Percentiles rank a stretch among this genome's conserved stretches.
Conservation (phyloP, 2,329 filamentous ascomycete genomes). For the Shiraia bambusicola region DNA sequence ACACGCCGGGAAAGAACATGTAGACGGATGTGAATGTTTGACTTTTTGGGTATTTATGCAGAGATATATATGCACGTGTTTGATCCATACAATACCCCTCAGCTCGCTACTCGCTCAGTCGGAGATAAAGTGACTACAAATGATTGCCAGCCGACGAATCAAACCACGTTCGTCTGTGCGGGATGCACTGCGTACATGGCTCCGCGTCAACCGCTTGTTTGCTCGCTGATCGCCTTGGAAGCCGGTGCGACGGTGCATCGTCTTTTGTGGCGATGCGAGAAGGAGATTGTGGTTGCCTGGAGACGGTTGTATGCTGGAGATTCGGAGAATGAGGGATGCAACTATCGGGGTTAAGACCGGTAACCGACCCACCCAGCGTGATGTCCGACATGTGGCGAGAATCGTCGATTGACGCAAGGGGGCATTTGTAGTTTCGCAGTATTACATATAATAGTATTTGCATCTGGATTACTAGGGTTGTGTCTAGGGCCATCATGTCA, state of each 20-base stretch:
- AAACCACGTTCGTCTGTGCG: not conserved
- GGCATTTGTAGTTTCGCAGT: too few relatives aligned
- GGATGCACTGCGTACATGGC: not conserved
- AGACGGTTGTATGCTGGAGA: not conserved
- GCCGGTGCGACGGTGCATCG: not conserved
- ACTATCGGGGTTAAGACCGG: not conserved
- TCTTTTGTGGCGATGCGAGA: not conserved
- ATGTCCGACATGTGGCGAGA: constrained; percentile 2
- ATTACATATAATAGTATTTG: too few relatives aligned
- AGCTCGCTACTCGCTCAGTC: not conserved
- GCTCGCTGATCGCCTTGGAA: not conserved
- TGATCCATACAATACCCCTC: too few relatives aligned
- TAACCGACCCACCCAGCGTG: not conserved
- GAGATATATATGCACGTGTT: too few relatives aligned
- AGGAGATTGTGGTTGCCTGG: not conserved
- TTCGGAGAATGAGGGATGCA: not conserved
- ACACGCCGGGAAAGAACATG: not conserved
- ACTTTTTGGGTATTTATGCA: too few relatives aligned
- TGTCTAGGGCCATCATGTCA: not conserved
- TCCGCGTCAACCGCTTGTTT: not conserved
- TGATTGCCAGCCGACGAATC: not conserved
- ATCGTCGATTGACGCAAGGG: too few relatives aligned
- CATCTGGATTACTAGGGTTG: not conserved
- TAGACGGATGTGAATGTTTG: too few relatives aligned
- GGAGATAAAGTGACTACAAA: not conserved